Percentiles rank a stretch among this genome's conserved stretches.
Conservation (phyloP, 305 asterid species). For the Ilex paraguariensis region DNA sequence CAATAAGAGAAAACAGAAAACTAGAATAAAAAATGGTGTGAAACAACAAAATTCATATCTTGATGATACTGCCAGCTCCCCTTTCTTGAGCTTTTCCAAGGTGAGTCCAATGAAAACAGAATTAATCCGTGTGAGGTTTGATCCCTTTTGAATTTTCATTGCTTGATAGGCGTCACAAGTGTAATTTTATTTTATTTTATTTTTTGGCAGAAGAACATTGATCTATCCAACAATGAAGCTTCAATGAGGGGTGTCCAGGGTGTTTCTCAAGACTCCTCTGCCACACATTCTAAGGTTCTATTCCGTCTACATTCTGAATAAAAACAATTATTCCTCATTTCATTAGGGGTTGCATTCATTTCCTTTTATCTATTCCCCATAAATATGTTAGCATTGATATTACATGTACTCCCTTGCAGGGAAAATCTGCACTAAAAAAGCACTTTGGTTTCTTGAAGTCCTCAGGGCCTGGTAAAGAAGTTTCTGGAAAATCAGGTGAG, state of each 20-base stretch:
- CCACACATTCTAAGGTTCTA: slow-evolving; percentile 38
- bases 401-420: slow-evolving; percentile 25
- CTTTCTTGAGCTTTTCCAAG: slow-evolving; percentile 38
- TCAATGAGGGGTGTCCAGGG: slow-evolving; percentile 32
- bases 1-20: slow-evolving; percentile 30
- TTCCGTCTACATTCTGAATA: not conserved
- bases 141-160: not conserved
- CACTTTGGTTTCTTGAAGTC: slow-evolving; percentile 25
- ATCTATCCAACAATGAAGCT: slow-evolving; percentile 19
- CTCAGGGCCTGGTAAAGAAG: slow-evolving; percentile 36
- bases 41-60: slow-evolving; percentile 37
- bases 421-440: slow-evolving; percentile 38
- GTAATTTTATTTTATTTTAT: not conserved
- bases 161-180: not conserved
- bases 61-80: slow-evolving; percentile 91
- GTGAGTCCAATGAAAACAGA: slow-evolving; percentile 23
- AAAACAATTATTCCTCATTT: not conserved
- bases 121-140: not conserved
- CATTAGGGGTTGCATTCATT: not conserved
- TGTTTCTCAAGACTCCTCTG: slow-evolving; percentile 34
- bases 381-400: not conserved
- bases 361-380: not conserved
- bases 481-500: slow-evolving; percentile 41
- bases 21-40: slow-evolving; percentile 24
- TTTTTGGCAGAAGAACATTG: slow-evolving; percentile 47